These are phyloP conservation scores for Cystodermella granulosa DNA, from an alignment of 1,284 basidiomycete species.

Conservation along the genomic window DNA sequence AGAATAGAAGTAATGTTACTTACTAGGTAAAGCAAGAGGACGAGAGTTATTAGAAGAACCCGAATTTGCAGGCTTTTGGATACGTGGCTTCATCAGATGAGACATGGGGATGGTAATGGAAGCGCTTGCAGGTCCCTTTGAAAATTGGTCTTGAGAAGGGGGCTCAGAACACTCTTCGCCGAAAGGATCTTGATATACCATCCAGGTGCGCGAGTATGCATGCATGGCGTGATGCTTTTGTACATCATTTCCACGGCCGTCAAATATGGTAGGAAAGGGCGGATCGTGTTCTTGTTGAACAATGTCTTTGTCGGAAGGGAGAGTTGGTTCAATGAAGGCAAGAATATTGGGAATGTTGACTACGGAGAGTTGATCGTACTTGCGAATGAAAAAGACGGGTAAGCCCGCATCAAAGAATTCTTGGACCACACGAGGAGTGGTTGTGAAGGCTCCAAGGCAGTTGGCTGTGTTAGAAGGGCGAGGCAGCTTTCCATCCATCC, in stretches of 20 bases:
- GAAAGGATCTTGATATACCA: constrained; percentile 2
- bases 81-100: background rate
- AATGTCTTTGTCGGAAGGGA: no score
- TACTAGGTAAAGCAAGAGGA: no score
- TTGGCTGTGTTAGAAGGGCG: background rate
- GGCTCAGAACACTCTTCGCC: background rate
- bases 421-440: background rate
- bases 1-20: no score
- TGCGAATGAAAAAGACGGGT: constrained; percentile 1
- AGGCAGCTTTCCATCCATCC: background rate
- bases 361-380: background rate
- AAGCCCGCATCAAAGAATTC: constrained; percentile 4
- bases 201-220: background rate
- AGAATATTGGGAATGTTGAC: background rate
- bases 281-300: background rate
- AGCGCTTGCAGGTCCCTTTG: background rate
- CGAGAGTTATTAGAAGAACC: no score
- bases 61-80: no score
- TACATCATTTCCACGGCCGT: background rate
- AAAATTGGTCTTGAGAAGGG: background rate
- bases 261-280: background rate
- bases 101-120: background rate
- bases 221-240: constrained; percentile 4
- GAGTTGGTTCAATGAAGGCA: background rate
- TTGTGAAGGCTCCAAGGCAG: constrained; percentile 3